A percentile compares a stretch with the other conserved stretches of the same genome.
Evolutionary conservation across 2,329 filamentous ascomycete species (phyloP).

Genomic region (Trichoderma sp.): DNA sequence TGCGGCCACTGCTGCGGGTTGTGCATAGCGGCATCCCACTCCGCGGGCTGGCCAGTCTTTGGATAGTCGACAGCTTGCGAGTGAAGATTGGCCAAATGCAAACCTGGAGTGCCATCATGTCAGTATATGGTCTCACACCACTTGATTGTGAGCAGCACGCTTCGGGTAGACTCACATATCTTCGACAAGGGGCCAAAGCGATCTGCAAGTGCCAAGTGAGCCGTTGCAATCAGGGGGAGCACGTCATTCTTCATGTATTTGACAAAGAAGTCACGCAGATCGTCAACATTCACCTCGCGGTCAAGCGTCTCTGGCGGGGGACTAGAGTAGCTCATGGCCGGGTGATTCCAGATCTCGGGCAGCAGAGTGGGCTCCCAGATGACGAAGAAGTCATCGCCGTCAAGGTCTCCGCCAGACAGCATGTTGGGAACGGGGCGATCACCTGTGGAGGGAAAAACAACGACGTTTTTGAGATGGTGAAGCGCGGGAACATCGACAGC

Average conservation of each 20-base stretch:
- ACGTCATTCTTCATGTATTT: conserved; percentile 90
- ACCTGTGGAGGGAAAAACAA: conserved; percentile 82
- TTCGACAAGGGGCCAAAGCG: conserved; percentile 64
- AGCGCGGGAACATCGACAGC: conserved; percentile 77
- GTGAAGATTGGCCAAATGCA: conserved; percentile 76
- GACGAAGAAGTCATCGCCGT: conserved; percentile 94
- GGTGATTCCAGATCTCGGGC: conserved; percentile 68
- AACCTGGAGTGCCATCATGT: conserved; percentile 45
- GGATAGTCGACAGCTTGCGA: conserved; percentile 93
- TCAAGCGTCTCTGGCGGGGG: conserved; percentile 58
- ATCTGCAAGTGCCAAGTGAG: conserved; percentile 81
- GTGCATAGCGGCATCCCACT: conserved; percentile 60
- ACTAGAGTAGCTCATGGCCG: conserved; percentile 76
- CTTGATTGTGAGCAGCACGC: not conserved
- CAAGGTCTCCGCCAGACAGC: conserved; percentile 94
- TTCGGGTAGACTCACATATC: conserved; percentile 58
- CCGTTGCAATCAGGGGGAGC: conserved; percentile 75
- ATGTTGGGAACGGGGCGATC: conserved; percentile 87
- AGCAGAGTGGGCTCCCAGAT: conserved; percentile 83
- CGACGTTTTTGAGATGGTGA: conserved; percentile 76
- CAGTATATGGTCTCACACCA: not conserved
- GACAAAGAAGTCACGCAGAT: conserved; percentile 85
- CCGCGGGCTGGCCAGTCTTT: conserved; percentile 81
- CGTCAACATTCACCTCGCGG: conserved; percentile 67
- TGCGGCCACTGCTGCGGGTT: conserved; percentile 73